Conservation (phyloP, 1,284 basidiomycete genomes). For the Calocybe gambosa region DNA sequence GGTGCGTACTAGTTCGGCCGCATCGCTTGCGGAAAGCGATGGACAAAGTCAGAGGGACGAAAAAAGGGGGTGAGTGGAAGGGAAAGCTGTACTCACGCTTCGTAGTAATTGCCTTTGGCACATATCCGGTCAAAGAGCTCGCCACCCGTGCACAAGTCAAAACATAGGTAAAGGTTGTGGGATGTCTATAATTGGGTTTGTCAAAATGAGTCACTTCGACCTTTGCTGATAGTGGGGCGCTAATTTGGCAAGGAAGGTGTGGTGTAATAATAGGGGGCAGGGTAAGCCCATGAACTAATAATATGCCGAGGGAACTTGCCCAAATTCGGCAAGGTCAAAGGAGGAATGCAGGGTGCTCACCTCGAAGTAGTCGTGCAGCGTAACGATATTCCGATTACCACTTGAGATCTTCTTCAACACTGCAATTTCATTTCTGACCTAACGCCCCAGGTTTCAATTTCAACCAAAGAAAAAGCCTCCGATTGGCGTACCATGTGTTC, state of each 20-base stretch:
- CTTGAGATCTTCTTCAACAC: slow-evolving; percentile 94
- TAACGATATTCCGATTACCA: slow-evolving; percentile 85
- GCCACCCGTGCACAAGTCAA: slow-evolving; percentile 96
- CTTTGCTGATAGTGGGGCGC: neutral
- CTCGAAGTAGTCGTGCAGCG: slow-evolving; percentile 97
- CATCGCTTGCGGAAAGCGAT: slow-evolving; percentile 79
- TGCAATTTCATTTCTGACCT: slow-evolving; percentile 96
- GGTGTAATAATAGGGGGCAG: neutral
- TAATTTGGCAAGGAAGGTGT: neutral
- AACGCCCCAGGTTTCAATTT: neutral
- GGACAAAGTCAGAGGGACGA: slow-evolving; percentile 1
- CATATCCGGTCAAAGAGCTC: slow-evolving; percentile 99
- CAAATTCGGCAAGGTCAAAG: neutral
- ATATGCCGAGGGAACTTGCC: neutral
- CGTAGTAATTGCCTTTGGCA: slow-evolving; percentile 95
- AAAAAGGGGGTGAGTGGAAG: slow-evolving; percentile 2
- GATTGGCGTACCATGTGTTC: slow-evolving; percentile 71
- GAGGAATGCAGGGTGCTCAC: slow-evolving; percentile 31
- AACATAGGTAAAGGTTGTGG: slow-evolving; percentile 93
- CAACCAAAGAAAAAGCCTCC: too few species aligned
- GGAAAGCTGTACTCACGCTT: slow-evolving; percentile 53
- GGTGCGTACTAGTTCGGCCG: slow-evolving; percentile 83
- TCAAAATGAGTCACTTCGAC: slow-evolving; percentile 6
- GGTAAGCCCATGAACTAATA: neutral
- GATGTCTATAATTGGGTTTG: slow-evolving; percentile 57